A percentile compares a stretch with the other conserved stretches of the same genome.
These are phyloP conservation scores for Closterium sp. DNA, from an alignment of 139 green algal species.

Conservation along the genomic window DNA sequence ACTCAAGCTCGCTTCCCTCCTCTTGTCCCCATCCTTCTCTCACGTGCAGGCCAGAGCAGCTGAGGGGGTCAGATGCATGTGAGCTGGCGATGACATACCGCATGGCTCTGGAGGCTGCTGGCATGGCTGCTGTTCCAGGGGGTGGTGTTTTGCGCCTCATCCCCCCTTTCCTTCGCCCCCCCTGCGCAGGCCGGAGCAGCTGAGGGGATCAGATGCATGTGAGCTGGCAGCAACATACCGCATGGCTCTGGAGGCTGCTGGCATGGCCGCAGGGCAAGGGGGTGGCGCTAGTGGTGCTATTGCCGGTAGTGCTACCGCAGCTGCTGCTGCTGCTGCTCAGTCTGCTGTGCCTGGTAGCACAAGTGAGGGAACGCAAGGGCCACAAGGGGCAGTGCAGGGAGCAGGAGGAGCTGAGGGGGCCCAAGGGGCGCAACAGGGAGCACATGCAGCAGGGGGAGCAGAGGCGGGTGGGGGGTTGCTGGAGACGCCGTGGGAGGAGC, in stretches of 20 bases:
- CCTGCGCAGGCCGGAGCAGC: constrained; percentile 30
- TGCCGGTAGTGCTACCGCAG: too few relatives aligned
- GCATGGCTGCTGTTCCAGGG: too few relatives aligned
- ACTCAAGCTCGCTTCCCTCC: too few relatives aligned
- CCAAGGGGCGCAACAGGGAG: not conserved
- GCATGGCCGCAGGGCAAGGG: too few relatives aligned
- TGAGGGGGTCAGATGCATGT: constrained; percentile 16
- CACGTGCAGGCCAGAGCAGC: constrained; percentile 31
- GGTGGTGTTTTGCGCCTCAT: too few relatives aligned
- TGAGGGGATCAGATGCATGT: constrained; percentile 15
- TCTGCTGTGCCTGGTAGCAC: too few relatives aligned
- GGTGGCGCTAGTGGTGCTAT: not conserved
- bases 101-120: not conserved
- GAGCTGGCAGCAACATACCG: constrained; percentile 27
- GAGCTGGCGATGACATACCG: constrained; percentile 29
- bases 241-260: not conserved
- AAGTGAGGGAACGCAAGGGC: too few relatives aligned
- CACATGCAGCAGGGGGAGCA: not conserved
- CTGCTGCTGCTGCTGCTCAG: too few relatives aligned
- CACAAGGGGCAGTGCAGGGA: not conserved
- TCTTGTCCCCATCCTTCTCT: not conserved
- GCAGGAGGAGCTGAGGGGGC: not conserved
- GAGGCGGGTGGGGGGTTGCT: not conserved
- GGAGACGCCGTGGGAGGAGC: constrained; percentile 28
- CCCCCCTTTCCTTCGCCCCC: too few relatives aligned